Evolutionary conservation across 2,329 filamentous ascomycete genomes (phyloP), one percentile per base, ranked within the genome.

Genomic region (Pestalotiopsis fici): DNA sequence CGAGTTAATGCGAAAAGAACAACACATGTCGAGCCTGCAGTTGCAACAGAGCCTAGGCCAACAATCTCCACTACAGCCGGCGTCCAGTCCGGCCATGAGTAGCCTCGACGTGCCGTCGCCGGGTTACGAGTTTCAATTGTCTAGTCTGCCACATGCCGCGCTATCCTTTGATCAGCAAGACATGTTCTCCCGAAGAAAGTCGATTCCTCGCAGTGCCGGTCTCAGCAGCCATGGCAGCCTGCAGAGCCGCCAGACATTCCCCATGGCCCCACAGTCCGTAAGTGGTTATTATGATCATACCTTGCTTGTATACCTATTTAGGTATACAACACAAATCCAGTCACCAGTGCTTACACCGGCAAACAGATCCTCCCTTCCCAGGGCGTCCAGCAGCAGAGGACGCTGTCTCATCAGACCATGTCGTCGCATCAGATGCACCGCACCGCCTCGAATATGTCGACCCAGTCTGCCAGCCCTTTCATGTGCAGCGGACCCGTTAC

Each of bases 351-450:
- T 50, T 50, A 50, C 43, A 50, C 43, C 43, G 27, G 27, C 55
- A 9, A 31, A 18, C 31, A 62, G 59, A 50, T 62, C 21, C n/a
- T 62, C 18, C 35, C 63, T 15, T 65, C 63, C 75, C 66, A 63
- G 39, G 39, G 73, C 74, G 67, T 77, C 50, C 79, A 78, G 69
- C 75, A 76, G 69, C 72, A 73, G 61, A 75, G 78, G 60, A 77
- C 77, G 68, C 76, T 78, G 77, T 77, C 77, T 35, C 79, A 78
- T 61, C 76, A 80, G 66, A 62, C 65, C 7, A 71, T 75, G 13
- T 69, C 75, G 9, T 75, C 78, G 1, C 77, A 79, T 35, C 75
- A 76, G 69, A 86, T 86, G 83, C 78, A 79, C 71, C 82, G 84
- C 66, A 81, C 78, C 65, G 74, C 76, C 15, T 86, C 83, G 50